phyloP scores from a whole-genome alignment of 805 yeast genomes.

The Zygoascus flipseniorum region DNA sequence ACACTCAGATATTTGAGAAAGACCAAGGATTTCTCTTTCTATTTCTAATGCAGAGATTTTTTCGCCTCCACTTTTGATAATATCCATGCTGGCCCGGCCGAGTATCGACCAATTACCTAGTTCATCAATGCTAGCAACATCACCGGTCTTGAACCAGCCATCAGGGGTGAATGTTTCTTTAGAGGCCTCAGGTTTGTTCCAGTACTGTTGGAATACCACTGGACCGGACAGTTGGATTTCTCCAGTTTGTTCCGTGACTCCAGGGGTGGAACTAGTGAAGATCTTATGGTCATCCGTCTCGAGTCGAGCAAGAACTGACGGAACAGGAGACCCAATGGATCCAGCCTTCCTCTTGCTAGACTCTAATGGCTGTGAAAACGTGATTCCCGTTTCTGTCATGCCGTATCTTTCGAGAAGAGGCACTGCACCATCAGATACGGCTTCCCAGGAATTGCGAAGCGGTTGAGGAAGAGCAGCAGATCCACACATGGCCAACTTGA shows the following conservation, averaged over 20 bases:
- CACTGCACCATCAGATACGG: constrained; percentile 21
- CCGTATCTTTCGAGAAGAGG: constrained; percentile 28
- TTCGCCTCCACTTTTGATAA: constrained; percentile 30
- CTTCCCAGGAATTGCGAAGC: constrained; percentile 24
- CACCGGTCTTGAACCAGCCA: constrained; percentile 52
- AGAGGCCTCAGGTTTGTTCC: constrained; percentile 41
- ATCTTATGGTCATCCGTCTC: constrained; percentile 20
- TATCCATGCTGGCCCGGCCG: constrained; percentile 31
- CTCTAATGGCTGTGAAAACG: constrained; percentile 26
- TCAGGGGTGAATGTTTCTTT: constrained; percentile 37
- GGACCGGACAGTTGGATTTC: constrained; percentile 48
- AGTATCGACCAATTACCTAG: constrained; percentile 41
- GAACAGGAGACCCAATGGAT: constrained; percentile 27
- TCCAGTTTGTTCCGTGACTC: constrained; percentile 28
- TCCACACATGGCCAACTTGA: constrained; percentile 28
- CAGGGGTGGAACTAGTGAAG: constrained; percentile 10
- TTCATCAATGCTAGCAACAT: constrained; percentile 39
- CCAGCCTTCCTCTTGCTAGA: constrained; percentile 20
- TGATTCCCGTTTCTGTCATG: constrained; percentile 32
- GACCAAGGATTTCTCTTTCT: constrained; percentile 27
- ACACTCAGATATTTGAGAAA: constrained; percentile 23
- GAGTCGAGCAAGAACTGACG: constrained; percentile 25
- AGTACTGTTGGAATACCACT: constrained; percentile 45
- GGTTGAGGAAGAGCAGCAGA: constrained; percentile 30
- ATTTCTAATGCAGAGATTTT: constrained; percentile 28